Evolutionary conservation across 306 rosid species (phyloP).

Genomic region (Malus orientalis): DNA sequence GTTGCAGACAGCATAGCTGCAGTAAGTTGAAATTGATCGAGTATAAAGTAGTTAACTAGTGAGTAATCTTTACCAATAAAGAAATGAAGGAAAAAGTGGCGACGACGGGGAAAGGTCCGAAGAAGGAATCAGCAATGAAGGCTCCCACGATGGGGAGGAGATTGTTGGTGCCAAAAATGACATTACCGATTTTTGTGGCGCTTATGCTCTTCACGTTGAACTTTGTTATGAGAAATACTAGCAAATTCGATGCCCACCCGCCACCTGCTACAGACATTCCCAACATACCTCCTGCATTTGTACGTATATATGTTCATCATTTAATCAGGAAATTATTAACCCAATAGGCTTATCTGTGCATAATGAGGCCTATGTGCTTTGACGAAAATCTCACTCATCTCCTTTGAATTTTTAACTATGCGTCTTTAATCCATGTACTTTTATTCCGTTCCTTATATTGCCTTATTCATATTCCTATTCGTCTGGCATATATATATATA

Average conservation of each 20-base stretch:
- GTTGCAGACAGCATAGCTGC: no score
- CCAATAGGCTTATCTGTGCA: no score
- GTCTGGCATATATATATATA: no score
- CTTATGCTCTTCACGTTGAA: conserved; percentile 27
- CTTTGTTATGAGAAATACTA: conserved; percentile 25
- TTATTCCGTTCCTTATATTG: no score
- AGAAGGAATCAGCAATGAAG: conserved; percentile 30
- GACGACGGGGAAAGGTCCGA: conserved; percentile 25
- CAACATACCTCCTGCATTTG: conserved; percentile 9
- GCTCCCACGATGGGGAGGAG: conserved; percentile 31
- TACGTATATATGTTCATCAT: neutral
- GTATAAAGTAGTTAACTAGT: neutral
- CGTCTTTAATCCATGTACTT: no score
- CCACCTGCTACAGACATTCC: conserved; percentile 23
- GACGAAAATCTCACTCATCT: no score
- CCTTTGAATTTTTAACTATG: no score
- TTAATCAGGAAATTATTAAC: neutral
- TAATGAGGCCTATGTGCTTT: no score
- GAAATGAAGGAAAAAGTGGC: conserved; percentile 22
- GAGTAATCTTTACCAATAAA: conserved; percentile 19
- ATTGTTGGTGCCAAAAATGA: conserved; percentile 23
- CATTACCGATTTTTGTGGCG: conserved; percentile 32
- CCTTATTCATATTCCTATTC: no score
- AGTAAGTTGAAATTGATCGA: neutral
- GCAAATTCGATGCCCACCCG: conserved; percentile 30